Evolutionary conservation across 768 basidiomycete genomes (phyloP), one percentile per base, ranked within the genome.

Genomic region (Lactarius hengduanensis): DNA sequence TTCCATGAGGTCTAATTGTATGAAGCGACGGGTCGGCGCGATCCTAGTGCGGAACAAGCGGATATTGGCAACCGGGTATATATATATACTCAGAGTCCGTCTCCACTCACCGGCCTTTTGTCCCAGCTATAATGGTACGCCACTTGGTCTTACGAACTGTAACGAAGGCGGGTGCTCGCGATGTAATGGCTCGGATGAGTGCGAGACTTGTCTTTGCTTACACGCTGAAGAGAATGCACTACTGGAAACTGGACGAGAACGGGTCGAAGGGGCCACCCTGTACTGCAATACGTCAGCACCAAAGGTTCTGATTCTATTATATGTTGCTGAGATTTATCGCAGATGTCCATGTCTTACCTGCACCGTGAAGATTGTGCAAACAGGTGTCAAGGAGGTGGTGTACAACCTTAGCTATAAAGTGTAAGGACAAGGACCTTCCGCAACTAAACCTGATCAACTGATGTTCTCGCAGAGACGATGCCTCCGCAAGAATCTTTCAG

Each of bases 331-430:
- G 53, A 50, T 57, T 36, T 28, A 47, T 43, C 50, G 20, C 73
- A 98, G 96, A n/a, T 99, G 97, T 72, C 97, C 97, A 0, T 99
- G 97, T 75, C 80, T 98, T n/a, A 88, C 85, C 70, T 99, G 97
- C 74, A 94, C 96, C 0, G 88, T 98, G 77, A 98, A 98, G 76
- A 98, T 98, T 70, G 95, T 98, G 32, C 96, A 99, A 74, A 90
- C 88, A 26, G 96, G 96, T 0, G 90, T 98, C 22, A 88, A 84
- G 66, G 89, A 88, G 64, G 96, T 99, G 4, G 92, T 98, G 5
- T 99, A 98, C 75, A 96, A 95, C 74, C 78, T 98, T 62, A 87
- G 88, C 60, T 99, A 99, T 77, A 94, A 94, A 81, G 93, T 98
- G 97, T 93, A 70, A 72, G 91, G 18, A 55, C 55, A 71, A 72